phyloP scores from a whole-genome alignment of 2,329 filamentous ascomycete genomes.

The Orbilia ellipsospora region DNA sequence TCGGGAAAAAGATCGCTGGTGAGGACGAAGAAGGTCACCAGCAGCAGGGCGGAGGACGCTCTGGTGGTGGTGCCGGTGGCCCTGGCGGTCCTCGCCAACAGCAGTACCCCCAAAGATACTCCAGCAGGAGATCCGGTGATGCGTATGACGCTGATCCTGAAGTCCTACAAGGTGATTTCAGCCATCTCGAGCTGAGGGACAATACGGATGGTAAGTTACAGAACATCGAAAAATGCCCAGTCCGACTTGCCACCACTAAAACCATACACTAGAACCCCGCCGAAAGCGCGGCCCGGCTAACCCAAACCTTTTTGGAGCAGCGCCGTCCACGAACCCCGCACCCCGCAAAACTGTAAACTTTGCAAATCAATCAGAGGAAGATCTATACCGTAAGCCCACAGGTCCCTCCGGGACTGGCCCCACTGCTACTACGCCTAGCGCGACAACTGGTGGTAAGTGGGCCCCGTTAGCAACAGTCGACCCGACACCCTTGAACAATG shows the following conservation, averaged over 20 bases:
- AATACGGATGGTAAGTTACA: constrained; percentile 64
- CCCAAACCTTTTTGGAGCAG: constrained; percentile 81
- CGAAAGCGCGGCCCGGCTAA: constrained; percentile 77
- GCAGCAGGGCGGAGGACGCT: constrained; percentile 56
- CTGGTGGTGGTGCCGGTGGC: constrained; percentile 60
- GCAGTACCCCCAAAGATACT: constrained; percentile 71
- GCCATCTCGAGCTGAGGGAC: constrained; percentile 72
- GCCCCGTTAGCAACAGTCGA: constrained; percentile 89
- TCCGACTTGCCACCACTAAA: no score
- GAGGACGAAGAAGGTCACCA: constrained; percentile 76
- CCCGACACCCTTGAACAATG: constrained; percentile 88
- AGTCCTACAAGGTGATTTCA: constrained; percentile 89
- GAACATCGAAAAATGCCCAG: not conserved
- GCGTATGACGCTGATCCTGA: constrained; percentile 95
- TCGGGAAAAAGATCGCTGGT: constrained; percentile 94
- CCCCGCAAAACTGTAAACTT: constrained; percentile 68
- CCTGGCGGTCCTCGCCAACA: constrained; percentile 60
- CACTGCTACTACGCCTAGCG: constrained; percentile 57
- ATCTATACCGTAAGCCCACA: constrained; percentile 69
- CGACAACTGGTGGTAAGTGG: constrained; percentile 81
- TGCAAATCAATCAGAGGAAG: constrained; percentile 63
- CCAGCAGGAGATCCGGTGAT: constrained; percentile 74
- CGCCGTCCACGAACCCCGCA: constrained; percentile 66
- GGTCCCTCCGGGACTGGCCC: constrained; percentile 57
- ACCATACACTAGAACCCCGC: constrained; percentile 65